These are phyloP conservation scores for Taiwanofungus camphoratus DNA, from an alignment of 1,284 basidiomycete species.

Conservation along the genomic window DNA sequence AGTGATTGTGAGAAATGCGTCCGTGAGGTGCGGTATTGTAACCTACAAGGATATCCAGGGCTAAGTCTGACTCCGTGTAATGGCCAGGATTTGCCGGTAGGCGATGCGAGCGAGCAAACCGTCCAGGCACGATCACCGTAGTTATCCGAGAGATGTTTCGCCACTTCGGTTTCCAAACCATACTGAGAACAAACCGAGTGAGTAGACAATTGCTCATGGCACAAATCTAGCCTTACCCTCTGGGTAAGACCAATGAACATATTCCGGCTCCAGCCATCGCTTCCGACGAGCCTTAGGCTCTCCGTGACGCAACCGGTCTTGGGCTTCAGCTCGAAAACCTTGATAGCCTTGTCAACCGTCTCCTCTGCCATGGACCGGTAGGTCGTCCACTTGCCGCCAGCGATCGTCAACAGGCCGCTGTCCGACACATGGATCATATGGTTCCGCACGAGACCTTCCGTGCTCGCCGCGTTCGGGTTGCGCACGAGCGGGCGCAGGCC, in stretches of 20 bases:
- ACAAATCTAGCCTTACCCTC: slow-evolving; percentile 45
- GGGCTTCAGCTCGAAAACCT: slow-evolving; percentile 65
- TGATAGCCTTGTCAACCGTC: slow-evolving; percentile 86
- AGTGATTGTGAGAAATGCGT: slow-evolving; percentile 3
- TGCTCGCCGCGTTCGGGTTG: slow-evolving; percentile 76
- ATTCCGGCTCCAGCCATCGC: slow-evolving; percentile 90
- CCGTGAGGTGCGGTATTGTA: background rate
- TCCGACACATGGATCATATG: slow-evolving; percentile 88
- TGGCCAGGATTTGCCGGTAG: slow-evolving; percentile 81
- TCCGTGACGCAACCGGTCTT: slow-evolving; percentile 76
- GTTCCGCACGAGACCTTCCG: slow-evolving; percentile 88
- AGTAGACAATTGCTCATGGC: slow-evolving; percentile 3
- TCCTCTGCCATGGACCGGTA: slow-evolving; percentile 97
- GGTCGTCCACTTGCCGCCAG: slow-evolving; percentile 99
- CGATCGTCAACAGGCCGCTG: slow-evolving; percentile 88
- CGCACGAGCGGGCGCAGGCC: slow-evolving; percentile 88
- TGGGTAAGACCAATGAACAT: slow-evolving; percentile 98
- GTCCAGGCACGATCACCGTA: slow-evolving; percentile 98
- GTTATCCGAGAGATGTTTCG: slow-evolving; percentile 87
- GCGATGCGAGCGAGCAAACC: slow-evolving; percentile 77
- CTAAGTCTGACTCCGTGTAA: slow-evolving; percentile 79
- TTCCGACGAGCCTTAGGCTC: slow-evolving; percentile 82
- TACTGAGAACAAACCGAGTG: slow-evolving; percentile 40
- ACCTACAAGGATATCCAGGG: slow-evolving; percentile 73
- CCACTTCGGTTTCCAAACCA: slow-evolving; percentile 89